These are phyloP conservation scores for Ettlia oleoabundans DNA, from an alignment of 139 green algal genomes.

Conservation along the genomic window DNA sequence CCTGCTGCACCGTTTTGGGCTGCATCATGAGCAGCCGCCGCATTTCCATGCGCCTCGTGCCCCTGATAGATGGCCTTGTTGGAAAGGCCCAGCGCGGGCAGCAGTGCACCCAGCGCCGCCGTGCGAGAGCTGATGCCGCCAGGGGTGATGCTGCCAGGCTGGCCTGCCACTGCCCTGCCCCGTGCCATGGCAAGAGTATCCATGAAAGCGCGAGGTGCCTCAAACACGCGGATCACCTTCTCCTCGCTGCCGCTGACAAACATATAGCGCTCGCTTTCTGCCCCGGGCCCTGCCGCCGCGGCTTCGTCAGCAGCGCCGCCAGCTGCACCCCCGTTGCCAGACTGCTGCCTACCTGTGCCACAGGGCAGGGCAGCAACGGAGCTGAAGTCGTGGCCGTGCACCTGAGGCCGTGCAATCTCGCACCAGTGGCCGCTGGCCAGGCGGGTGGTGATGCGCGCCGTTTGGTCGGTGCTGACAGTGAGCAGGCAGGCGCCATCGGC, in stretches of 20 bases:
- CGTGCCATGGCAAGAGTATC: slow-evolving; percentile 59
- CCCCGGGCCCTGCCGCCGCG: neutral
- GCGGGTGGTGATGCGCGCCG: slow-evolving; percentile 68
- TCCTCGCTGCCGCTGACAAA: slow-evolving; percentile 92
- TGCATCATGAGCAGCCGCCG: neutral
- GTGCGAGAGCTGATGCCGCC: too few relatives aligned
- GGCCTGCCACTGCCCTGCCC: slow-evolving; percentile 7
- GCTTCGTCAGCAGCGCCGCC: neutral
- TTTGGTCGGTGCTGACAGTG: slow-evolving; percentile 83
- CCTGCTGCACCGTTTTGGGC: neutral
- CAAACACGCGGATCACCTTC: slow-evolving; percentile 95
- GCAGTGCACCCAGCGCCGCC: slow-evolving; percentile 72
- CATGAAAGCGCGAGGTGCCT: slow-evolving; percentile 77
- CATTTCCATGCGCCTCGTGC: slow-evolving; percentile 19
- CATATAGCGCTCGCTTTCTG: neutral
- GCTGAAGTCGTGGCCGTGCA: slow-evolving; percentile 96
- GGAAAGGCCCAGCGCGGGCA: slow-evolving; percentile 91
- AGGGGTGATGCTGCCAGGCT: slow-evolving; percentile 3
- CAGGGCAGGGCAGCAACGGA: slow-evolving; percentile 64
- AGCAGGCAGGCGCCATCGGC: slow-evolving; percentile 71
- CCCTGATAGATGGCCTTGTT: slow-evolving; percentile 86
- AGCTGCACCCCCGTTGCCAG: neutral
- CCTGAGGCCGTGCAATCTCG: slow-evolving; percentile 91
- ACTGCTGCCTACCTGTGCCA: neutral
- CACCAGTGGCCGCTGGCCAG: slow-evolving; percentile 72